Conservation (phyloP, 2,329 filamentous ascomycete species). For the Penicillium expansum region DNA sequence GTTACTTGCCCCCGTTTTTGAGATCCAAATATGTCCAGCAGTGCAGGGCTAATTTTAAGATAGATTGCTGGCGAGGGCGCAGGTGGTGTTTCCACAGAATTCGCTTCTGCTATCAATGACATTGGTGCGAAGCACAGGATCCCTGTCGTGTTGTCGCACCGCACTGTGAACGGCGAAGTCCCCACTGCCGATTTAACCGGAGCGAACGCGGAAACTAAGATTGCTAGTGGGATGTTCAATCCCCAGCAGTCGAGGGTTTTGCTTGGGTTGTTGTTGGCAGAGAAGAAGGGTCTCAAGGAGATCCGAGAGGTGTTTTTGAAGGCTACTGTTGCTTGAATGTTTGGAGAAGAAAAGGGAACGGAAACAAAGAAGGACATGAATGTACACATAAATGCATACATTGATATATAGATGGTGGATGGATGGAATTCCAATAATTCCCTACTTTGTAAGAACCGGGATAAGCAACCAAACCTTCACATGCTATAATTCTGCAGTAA, state of each 20-base stretch:
- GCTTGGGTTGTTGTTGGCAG: constrained; percentile 12
- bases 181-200: constrained; percentile 17
- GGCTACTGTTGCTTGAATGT: constrained; percentile 5
- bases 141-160: constrained; percentile 24
- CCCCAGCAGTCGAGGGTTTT: constrained; percentile 11
- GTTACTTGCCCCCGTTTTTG: neutral
- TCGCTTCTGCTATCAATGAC: constrained; percentile 16
- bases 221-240: constrained; percentile 23
- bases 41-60: neutral
- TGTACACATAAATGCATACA: neutral
- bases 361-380: neutral
- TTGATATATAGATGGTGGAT: neutral
- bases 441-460: neutral
- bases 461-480: neutral
- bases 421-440: too few species aligned
- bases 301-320: constrained; percentile 9
- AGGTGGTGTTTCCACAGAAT: constrained; percentile 21
- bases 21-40: neutral
- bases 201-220: constrained; percentile 12
- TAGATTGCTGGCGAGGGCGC: constrained; percentile 27
- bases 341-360: neutral
- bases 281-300: constrained; percentile 10
- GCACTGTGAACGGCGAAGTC: constrained; percentile 28
- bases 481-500: neutral
- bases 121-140: constrained; percentile 15